Evolutionary conservation across 2,329 filamentous ascomycete species (phyloP), one percentile per base, ranked within the genome.

Genomic region (Alternaria novae-zelandiae): DNA sequence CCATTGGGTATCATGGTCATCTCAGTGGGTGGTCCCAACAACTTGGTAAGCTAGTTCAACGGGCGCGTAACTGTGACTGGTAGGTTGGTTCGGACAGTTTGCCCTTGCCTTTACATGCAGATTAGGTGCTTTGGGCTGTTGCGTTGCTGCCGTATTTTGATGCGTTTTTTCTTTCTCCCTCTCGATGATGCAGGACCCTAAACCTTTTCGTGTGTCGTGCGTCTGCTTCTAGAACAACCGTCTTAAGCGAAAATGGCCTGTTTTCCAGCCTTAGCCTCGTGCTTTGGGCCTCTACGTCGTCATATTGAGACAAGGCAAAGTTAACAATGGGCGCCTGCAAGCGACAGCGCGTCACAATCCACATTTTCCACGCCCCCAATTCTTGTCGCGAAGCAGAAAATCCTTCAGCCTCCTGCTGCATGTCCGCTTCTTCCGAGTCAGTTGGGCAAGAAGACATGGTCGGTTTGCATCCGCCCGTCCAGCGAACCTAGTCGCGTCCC

Each of bases 11-110:
- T 53, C 13, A 53, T 13, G 13, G 21, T 36, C 28, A 53, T 21
- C 49, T 41, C 36, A 41, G 49, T 9, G 28, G 20, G 49, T 20
- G 49, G 20, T 36, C 49, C 49, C 49, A 36, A 15, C 49, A 53
- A n/a, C 30, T 10, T 53, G 49, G 49, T 53, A 36, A 53, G 49
- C 49, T 53, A 53, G 49, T 25, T 25, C 49, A 53, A 53, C 49
- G 49, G 49, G 49, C 49, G 49, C 49, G 49, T 53, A 53, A 36
- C 30, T 36, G 20, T 53, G 36, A 41, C 15, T 41, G 20, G 49
- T 36, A 41, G 49, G 20, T 13, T 36, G 49, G 49, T 41, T 41
- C 36, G 36, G 36, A 41, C 36, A 15, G 23, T 36, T 53, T 13
- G 12, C 32, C 13, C 36, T 41, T 20, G 20, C 12, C 30, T 13